Percentiles rank a stretch among this genome's conserved stretches.
Evolutionary conservation across 306 rosid genomes (phyloP).

Genomic region (Heteromeles arbutifolia): DNA sequence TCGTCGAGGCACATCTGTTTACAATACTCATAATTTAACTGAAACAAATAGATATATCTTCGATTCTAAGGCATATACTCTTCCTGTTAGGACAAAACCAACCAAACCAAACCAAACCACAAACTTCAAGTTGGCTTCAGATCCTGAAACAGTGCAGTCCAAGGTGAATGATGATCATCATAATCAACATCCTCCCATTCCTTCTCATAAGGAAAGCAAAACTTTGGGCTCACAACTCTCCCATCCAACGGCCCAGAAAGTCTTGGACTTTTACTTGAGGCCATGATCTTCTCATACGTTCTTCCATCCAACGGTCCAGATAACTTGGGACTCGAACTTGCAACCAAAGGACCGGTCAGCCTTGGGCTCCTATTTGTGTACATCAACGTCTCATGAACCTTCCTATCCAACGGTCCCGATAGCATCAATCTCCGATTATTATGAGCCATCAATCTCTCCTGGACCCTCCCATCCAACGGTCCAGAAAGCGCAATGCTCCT

Average conservation of each 20-base stretch:
- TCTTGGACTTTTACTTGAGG: conserved; percentile 22
- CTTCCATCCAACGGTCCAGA: conserved; percentile 45
- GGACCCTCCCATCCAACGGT: conserved; percentile 25
- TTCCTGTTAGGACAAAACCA: not conserved
- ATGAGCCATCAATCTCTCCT: conserved; percentile 8
- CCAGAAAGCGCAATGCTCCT: conserved; percentile 41
- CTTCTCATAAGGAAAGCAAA: conserved; percentile 31
- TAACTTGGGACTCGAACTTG: conserved; percentile 39
- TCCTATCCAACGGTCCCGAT: conserved; percentile 90
- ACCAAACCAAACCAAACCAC: not conserved
- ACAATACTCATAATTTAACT: no score
- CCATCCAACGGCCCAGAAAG: conserved; percentile 32
- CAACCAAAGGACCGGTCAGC: conserved; percentile 21
- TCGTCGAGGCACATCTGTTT: no score
- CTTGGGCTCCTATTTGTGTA: conserved; percentile 42
- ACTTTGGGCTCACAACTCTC: conserved; percentile 38
- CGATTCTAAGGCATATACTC: not conserved
- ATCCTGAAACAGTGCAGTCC: conserved; percentile 81
- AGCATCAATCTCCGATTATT: conserved; percentile 21
- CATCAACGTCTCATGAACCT: conserved; percentile 37
- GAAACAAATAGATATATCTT: no score
- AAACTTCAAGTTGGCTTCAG: conserved; percentile 62
- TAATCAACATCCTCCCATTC: conserved; percentile 38
- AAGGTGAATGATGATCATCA: conserved; percentile 63
- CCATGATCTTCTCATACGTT: conserved; percentile 16